phyloP scores from a whole-genome alignment of 257 asterid genomes.

The Rehmannia glutinosa region DNA sequence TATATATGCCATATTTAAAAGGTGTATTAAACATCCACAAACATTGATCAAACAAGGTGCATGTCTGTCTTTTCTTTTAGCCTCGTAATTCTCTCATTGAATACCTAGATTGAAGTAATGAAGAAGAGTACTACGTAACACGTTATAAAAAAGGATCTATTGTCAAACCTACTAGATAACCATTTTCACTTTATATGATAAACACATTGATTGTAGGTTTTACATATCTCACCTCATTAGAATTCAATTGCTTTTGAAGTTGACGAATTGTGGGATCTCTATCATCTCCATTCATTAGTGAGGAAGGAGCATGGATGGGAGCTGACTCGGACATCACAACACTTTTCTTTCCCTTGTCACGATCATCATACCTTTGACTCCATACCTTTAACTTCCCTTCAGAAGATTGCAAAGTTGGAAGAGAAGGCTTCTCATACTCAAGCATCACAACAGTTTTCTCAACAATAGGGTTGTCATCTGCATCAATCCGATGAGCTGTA shows the following conservation, averaged over 20 bases:
- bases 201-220: background rate
- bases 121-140: no score
- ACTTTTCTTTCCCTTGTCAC: conserved; percentile 33
- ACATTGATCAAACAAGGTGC: no score
- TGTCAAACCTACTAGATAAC: background rate
- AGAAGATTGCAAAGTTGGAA: conserved; percentile 25
- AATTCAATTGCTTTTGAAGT: conserved; percentile 23
- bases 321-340: conserved; percentile 26
- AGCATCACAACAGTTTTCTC: conserved; percentile 71
- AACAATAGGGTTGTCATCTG: conserved; percentile 49
- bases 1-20: no score
- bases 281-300: conserved; percentile 34
- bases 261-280: conserved; percentile 22
- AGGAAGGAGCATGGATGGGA: conserved; percentile 35
- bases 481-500: conserved; percentile 29
- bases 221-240: conserved; percentile 40
- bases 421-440: conserved; percentile 55
- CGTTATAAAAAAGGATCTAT: no score
- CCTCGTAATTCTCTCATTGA: no score
- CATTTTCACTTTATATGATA: conserved; percentile 1
- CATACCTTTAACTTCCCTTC: conserved; percentile 22
- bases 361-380: conserved; percentile 18
- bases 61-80: no score
- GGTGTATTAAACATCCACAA: no score
- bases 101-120: no score